Conservation (phyloP, 2,329 filamentous ascomycete species). For the Huntiella omanensis region DNA sequence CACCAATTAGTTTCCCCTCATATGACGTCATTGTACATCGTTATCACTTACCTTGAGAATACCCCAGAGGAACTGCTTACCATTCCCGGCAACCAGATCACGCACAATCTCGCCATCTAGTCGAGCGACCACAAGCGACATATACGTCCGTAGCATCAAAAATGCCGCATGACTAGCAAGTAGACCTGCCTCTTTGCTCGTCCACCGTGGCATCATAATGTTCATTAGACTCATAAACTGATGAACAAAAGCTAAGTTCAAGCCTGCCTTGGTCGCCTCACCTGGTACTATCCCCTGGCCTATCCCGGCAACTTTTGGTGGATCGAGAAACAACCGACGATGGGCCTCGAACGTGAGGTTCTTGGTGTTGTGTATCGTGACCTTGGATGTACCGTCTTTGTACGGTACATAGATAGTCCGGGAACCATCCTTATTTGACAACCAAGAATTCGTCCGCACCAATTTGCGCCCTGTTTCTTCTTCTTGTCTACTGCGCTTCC, state of each 20-base stretch:
- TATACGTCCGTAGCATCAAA: constrained; percentile 76
- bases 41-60: constrained; percentile 46
- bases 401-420: constrained; percentile 91
- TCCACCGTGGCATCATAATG: constrained; percentile 93
- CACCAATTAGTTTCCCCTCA: constrained; percentile 1
- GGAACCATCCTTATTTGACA: constrained; percentile 86
- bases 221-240: constrained; percentile 91
- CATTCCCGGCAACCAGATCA: constrained; percentile 88
- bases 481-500: constrained; percentile 54
- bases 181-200: constrained; percentile 85
- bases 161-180: constrained; percentile 79
- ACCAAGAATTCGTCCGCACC: constrained; percentile 75
- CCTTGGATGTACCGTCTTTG: constrained; percentile 70
- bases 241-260: constrained; percentile 90
- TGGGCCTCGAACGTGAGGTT: constrained; percentile 92
- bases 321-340: constrained; percentile 77
- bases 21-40: too few relatives aligned
- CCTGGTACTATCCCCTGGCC: constrained; percentile 62
- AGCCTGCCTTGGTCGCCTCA: constrained; percentile 74
- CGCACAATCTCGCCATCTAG: constrained; percentile 91
- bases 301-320: constrained; percentile 64
- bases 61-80: constrained; percentile 71
- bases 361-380: constrained; percentile 80
- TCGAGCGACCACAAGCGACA: constrained; percentile 80
- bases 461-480: constrained; percentile 66